Conservation (phyloP, 108 stramenopile species). For the Stephanodiscus minutulus region DNA sequence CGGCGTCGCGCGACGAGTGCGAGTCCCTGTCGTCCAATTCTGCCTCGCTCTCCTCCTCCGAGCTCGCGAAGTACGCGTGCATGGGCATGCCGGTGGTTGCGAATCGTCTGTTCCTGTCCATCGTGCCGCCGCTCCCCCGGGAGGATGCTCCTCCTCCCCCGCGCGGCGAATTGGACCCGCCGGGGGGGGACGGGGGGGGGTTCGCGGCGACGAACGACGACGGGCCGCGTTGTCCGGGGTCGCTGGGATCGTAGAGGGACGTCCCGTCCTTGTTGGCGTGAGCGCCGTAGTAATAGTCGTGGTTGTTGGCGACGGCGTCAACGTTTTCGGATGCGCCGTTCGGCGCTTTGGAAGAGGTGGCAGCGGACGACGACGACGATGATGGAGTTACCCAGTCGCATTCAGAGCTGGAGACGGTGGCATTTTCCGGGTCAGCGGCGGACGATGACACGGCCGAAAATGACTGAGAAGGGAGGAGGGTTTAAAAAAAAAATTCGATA, state of each 20-base stretch:
- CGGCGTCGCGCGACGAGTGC: slow-evolving; percentile 36
- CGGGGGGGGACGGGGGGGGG: neutral
- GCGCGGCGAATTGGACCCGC: neutral
- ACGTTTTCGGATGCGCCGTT: too few relatives aligned
- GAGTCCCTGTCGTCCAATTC: slow-evolving; percentile 48
- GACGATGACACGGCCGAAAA: neutral
- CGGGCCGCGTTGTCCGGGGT: neutral
- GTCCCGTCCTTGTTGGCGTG: too few relatives aligned
- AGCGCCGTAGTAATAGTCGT: too few relatives aligned
- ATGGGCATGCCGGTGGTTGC: neutral
- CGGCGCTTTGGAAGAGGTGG: neutral
- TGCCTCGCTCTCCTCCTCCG: slow-evolving; percentile 48
- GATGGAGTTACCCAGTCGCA: neutral
- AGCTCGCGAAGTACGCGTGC: slow-evolving; percentile 40
- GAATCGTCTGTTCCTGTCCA: too few relatives aligned
- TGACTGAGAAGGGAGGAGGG: neutral
- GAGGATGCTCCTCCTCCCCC: neutral
- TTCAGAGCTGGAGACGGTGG: neutral
- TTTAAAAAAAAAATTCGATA: too few relatives aligned
- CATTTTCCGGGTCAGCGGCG: neutral
- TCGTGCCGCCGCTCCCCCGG: neutral
- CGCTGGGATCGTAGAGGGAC: neutral
- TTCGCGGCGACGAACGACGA: neutral
- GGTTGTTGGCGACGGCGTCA: too few relatives aligned
- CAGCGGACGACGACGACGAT: neutral